Conservation (phyloP, 345 rosid species). For the Aquilaria sinensis region DNA sequence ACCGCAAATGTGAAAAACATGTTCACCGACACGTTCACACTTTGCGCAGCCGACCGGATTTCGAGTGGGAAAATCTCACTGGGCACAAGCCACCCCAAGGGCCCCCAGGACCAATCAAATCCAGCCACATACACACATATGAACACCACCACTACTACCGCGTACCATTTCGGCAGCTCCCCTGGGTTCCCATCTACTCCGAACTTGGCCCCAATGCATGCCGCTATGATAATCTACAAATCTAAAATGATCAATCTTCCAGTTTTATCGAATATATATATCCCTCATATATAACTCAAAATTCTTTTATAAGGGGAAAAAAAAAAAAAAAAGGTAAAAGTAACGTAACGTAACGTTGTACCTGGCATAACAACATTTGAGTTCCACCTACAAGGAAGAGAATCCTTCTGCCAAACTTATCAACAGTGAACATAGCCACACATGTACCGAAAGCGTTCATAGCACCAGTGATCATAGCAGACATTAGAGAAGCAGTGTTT, state of each 20-base stretch:
- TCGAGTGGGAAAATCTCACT: slow-evolving; percentile 92
- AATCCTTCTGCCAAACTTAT: slow-evolving; percentile 78
- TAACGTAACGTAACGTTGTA: slow-evolving; percentile 7
- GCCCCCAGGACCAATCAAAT: slow-evolving; percentile 98
- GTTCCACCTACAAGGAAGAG: slow-evolving; percentile 79
- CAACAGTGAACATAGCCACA: slow-evolving; percentile 78
- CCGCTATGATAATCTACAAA: slow-evolving; percentile 46
- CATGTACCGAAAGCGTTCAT: slow-evolving; percentile 61
- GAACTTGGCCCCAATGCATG: slow-evolving; percentile 77
- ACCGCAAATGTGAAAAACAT: slow-evolving; percentile 78
- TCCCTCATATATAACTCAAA: too few relatives aligned
- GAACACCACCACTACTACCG: slow-evolving; percentile 72
- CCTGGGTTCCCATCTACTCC: slow-evolving; percentile 63
- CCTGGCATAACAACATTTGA: slow-evolving; percentile 92
- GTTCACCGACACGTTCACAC: slow-evolving; percentile 79
- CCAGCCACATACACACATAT: slow-evolving; percentile 78
- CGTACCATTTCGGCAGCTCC: slow-evolving; percentile 73
- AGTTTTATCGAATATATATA: neutral
- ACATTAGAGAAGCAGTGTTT: slow-evolving; percentile 63
- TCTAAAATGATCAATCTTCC: neutral
- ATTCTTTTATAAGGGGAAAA: neutral
- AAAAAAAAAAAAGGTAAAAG: neutral
- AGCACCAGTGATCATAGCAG: slow-evolving; percentile 69
- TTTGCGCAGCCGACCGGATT: slow-evolving; percentile 88
- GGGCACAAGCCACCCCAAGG: slow-evolving; percentile 89